phyloP scores from a whole-genome alignment of 164 flowering plant species.

The Houttuynia cordata region DNA sequence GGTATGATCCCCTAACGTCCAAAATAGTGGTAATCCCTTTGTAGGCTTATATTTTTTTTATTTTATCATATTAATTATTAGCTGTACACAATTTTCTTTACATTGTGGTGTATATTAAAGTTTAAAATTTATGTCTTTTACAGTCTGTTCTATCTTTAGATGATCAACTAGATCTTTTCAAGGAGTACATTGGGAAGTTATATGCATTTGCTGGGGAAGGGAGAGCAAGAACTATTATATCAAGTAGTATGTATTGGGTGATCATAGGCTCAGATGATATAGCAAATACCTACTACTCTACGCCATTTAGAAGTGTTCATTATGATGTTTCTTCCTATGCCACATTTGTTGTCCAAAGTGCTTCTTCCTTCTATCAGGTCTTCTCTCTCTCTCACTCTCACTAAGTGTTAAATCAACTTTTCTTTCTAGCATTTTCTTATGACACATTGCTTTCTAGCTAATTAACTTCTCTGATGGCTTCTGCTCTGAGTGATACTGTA shows the following conservation, averaged over 20 bases:
- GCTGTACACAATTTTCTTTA: no score
- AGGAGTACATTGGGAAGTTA: constrained; percentile 43
- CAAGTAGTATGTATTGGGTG: constrained; percentile 29
- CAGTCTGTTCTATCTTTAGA: constrained; percentile 41
- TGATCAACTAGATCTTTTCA: constrained; percentile 43
- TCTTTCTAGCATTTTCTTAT: no score
- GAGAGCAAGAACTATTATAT: constrained; percentile 23
- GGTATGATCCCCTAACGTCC: constrained; percentile 37
- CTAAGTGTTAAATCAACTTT: not conserved
- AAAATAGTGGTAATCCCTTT: not conserved
- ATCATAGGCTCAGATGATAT: constrained; percentile 58
- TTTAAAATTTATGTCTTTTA: not conserved
- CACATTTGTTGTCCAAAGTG: constrained; percentile 28
- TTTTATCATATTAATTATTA: no score
- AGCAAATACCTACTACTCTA: constrained; percentile 28
- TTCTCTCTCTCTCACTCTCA: not conserved
- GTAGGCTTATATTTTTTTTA: not conserved
- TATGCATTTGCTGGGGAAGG: constrained; percentile 39
- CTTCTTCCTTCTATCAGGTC: constrained; percentile 34
- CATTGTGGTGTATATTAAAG: not conserved
- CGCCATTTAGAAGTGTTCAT: constrained; percentile 12
- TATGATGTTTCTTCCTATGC: constrained; percentile 45
- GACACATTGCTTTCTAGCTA: not conserved
- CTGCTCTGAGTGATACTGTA: not conserved
- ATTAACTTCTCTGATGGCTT: not conserved